Evolutionary conservation across 768 basidiomycete species (phyloP), one percentile per base, ranked within the genome.

Genomic region (Podaxis sp.): DNA sequence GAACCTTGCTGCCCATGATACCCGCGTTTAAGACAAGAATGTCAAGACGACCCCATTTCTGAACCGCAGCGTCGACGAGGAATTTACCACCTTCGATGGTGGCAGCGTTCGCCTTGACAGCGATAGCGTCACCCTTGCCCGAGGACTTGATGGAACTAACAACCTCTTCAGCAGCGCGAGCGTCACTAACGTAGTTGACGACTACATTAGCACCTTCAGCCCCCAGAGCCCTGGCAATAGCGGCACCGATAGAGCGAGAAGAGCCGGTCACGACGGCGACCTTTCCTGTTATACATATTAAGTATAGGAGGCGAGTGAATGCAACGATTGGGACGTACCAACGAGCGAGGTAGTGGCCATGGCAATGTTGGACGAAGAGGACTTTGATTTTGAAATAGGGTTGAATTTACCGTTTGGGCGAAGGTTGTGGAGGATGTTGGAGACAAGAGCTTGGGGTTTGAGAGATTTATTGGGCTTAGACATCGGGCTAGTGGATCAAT

Each of bases 241-340:
- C 78, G 0, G 85, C 86, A 40, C 85, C 86, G 27, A 85, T 87
- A 17, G 79, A 80, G 11, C 84, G 81, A 13, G 86, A 86, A 5
- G 85, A 85, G 33, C 85, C 85, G 17, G 86, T 87, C 43, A 87
- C 79, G 52, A 87, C 71, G n/a, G 82, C 82, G n/a, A 82, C 76
- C 72, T 82, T 84, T 19, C 80, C 81, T 77, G 19, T 17, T 61
- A 17, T 25, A 9, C 11, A 49, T 9, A 17, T 56, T 13, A 56
- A 24, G 19, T 25, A 19, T 38, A 15, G 25, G 17, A 4, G 15
- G 29, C 4, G 17, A 56, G 61, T 9, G 11, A 3, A 43, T 13
- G 7, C 2, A 19, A 13, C 6, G 37, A 11, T 7, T 12, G 17
- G 25, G 15, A 62, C 61, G 6, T 41, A 56, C 61, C 61, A 29